Evolutionary conservation across 305 asterid genomes (phyloP), one percentile per base, ranked within the genome.

Genomic region (Solanum hybrid): DNA sequence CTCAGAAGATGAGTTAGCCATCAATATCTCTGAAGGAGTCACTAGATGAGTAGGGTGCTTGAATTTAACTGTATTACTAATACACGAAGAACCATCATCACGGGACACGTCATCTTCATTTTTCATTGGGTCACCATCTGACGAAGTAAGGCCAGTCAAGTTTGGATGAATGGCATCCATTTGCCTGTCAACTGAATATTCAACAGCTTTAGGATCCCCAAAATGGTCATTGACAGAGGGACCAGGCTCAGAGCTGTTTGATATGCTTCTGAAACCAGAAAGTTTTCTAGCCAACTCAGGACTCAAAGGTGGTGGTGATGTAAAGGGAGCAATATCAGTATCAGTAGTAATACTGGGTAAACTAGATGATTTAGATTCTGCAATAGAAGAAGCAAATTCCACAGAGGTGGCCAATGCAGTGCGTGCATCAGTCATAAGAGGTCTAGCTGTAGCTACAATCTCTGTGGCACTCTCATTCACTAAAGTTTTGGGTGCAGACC

Each of bases 31-130:
- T 37, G 97, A 92, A 93, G 99, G 98, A 89, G 98, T 97, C 37
- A 97, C 98, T 91, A 97, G 92, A 93, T 97, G 99, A 86, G 99
- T 97, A 51, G 99, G 98, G 93, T 95, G 98, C 94, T 94, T 95
- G 92, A 95, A 96, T 90, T 96, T 95, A 64, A 93, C 84, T 22
- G 93, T 92, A 90, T 93, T 92, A 85, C 89, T 92, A 78, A 90
- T 91, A 86, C 93, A 91, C 31, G 92, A 85, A 56, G 98, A 90
- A 64, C 91, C 90, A 91, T 94, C 97, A 78, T 93, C 95, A 89
- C 91, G 94, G 75, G 94, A 87, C 90, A 88, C 91, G 69, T 92
- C 93, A 90, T 72, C 93, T 26, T 92, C 97, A 27, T 42, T 42
- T 9, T 82, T 82, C 27, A 10, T 45, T 42, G 87, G 72, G 27